phyloP scores from a whole-genome alignment of 495 filamentous ascomycete species.

The Penicillium arizonense region DNA sequence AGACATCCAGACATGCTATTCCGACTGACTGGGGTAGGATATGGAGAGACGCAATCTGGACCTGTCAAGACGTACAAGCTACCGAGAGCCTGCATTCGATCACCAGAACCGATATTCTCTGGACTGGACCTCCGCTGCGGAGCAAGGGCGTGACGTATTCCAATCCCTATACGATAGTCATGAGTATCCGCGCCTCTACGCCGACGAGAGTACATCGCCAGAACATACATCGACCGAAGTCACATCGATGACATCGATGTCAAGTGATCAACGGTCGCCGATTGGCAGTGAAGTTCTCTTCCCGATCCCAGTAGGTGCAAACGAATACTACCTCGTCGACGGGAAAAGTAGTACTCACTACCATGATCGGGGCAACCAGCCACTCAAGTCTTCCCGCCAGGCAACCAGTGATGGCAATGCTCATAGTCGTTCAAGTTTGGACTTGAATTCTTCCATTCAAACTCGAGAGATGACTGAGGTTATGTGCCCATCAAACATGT shows the following conservation, averaged over 20 bases:
- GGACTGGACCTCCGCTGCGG: neutral
- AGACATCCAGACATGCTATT: neutral
- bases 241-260: constrained; percentile 19
- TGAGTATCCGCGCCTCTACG: constrained; percentile 3
- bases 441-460: neutral
- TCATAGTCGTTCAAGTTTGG: too few relatives aligned
- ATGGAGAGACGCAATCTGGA: too few relatives aligned
- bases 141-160: neutral
- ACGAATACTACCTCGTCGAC: constrained; percentile 36
- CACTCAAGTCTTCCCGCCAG: constrained; percentile 16
- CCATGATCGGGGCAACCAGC: constrained; percentile 26
- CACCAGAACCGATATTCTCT: neutral
- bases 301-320: constrained; percentile 7
- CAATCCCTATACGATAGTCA: constrained; percentile 1
- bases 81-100: neutral
- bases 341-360: constrained; percentile 27
- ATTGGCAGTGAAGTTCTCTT: constrained; percentile 28
- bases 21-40: neutral
- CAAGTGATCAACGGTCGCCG: constrained; percentile 21
- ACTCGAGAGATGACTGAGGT: constrained; percentile 3
- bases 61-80: too few relatives aligned
- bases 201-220: constrained; percentile 3
- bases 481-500: too few relatives aligned
- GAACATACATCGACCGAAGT: constrained; percentile 12
- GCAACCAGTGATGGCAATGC: neutral